These are phyloP conservation scores for Eremochloa ophiuroides DNA, from an alignment of 176 grass and related monocot genomes.

Conservation along the genomic window DNA sequence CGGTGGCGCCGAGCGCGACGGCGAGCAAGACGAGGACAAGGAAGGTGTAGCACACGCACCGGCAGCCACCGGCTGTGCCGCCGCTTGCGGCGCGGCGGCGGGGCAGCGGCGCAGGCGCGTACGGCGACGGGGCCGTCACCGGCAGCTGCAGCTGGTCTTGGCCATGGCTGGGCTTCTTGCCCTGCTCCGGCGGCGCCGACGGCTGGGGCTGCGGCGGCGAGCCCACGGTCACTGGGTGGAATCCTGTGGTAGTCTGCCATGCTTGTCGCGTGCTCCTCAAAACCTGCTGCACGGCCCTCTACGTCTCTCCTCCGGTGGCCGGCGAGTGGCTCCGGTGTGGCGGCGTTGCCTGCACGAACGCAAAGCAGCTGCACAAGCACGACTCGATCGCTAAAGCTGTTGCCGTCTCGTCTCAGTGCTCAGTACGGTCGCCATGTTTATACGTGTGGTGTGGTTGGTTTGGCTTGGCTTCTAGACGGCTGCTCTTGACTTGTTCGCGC, in stretches of 20 bases:
- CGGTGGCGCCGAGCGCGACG: slow-evolving; percentile 58
- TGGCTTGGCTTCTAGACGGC: slow-evolving; percentile 31
- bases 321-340: too few species aligned
- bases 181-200: slow-evolving; percentile 8
- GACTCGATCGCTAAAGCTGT: background rate
- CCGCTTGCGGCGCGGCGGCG: background rate
- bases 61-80: slow-evolving; percentile 58
- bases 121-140: slow-evolving; percentile 14
- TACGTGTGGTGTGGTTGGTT: too few species aligned
- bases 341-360: too few species aligned
- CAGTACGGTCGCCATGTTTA: background rate
- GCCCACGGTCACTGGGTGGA: slow-evolving; percentile 50
- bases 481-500: slow-evolving; percentile 29
- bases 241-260: slow-evolving; percentile 65
- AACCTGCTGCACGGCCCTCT: too few species aligned
- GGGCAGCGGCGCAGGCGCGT: slow-evolving; percentile 6
- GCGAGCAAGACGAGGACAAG: slow-evolving; percentile 25
- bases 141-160: too few species aligned
- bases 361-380: background rate
- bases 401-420: background rate
- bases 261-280: too few species aligned
- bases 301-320: too few species aligned
- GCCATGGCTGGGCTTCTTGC: background rate
- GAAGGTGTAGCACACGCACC: slow-evolving; percentile 67
- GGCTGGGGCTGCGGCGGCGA: slow-evolving; percentile 8